These are phyloP conservation scores for Serendipita indica DNA, from an alignment of 768 basidiomycete genomes.

Conservation along the genomic window DNA sequence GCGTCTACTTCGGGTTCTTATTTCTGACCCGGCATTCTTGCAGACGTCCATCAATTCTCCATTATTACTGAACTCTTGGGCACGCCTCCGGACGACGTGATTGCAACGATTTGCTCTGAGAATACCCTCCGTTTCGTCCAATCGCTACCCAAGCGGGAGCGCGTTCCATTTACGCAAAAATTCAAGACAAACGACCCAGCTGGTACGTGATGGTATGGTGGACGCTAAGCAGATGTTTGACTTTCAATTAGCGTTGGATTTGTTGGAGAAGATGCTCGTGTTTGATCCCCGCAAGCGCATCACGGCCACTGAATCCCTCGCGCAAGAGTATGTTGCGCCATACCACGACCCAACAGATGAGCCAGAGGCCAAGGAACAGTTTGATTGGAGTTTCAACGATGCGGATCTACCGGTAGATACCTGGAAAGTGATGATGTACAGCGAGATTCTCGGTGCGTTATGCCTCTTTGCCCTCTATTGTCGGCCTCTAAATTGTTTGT, in stretches of 20 bases:
- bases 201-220: slow-evolving; percentile 34
- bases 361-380: slow-evolving; percentile 81
- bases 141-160: slow-evolving; percentile 88
- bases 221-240: no score
- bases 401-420: slow-evolving; percentile 96
- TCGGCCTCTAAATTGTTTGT: neutral
- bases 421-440: slow-evolving; percentile 99
- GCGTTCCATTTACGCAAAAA: slow-evolving; percentile 90
- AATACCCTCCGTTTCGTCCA: slow-evolving; percentile 99
- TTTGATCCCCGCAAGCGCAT: slow-evolving; percentile 97
- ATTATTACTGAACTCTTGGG: slow-evolving; percentile 97
- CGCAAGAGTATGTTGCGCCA: slow-evolving; percentile 86
- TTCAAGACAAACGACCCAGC: slow-evolving; percentile 75
- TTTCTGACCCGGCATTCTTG: slow-evolving; percentile 8
- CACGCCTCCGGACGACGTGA: slow-evolving; percentile 99
- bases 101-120: slow-evolving; percentile 94
- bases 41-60: slow-evolving; percentile 99
- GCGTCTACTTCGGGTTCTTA: slow-evolving; percentile 11
- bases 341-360: slow-evolving; percentile 99
- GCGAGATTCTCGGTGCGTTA: slow-evolving; percentile 78
- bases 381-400: slow-evolving; percentile 99
- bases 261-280: slow-evolving; percentile 97
- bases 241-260: slow-evolving; percentile 61
- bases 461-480: no score
- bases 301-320: slow-evolving; percentile 79